Evolutionary conservation across 768 basidiomycete species (phyloP).

Genomic region (Mycena floridula): DNA sequence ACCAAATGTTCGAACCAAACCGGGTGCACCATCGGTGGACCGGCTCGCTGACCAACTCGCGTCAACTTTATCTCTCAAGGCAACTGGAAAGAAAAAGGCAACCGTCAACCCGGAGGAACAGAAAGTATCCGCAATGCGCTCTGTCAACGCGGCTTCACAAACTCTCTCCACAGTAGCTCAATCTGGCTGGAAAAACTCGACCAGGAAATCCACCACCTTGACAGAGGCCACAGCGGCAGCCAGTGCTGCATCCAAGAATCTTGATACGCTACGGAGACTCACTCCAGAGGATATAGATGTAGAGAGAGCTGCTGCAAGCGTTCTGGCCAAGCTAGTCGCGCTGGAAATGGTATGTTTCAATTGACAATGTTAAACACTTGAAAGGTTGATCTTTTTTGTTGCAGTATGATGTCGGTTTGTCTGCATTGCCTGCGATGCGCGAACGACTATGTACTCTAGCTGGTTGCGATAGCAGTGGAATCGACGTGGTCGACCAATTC

Average conservation of each 20-base stretch:
- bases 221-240: slow-evolving; percentile 26
- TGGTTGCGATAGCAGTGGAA: not conserved
- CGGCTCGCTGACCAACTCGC: slow-evolving; percentile 23
- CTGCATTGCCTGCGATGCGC: slow-evolving; percentile 40
- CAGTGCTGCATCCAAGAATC: slow-evolving; percentile 34
- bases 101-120: slow-evolving; percentile 26
- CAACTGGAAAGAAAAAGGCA: slow-evolving; percentile 22
- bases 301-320: slow-evolving; percentile 65
- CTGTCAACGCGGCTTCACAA: slow-evolving; percentile 59
- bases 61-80: slow-evolving; percentile 22
- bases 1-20: not conserved
- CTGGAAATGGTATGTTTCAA: slow-evolving; percentile 71
- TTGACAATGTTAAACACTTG: no score
- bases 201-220: slow-evolving; percentile 25
- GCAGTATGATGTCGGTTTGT: slow-evolving; percentile 51
- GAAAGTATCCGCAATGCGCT: slow-evolving; percentile 48
- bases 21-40: slow-evolving; percentile 8
- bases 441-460: slow-evolving; percentile 32
- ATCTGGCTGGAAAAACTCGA: slow-evolving; percentile 52
- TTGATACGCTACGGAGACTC: slow-evolving; percentile 40
- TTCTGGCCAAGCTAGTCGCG: slow-evolving; percentile 59
- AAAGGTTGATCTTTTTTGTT: no score
- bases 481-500: slow-evolving; percentile 4
- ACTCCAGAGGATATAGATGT: slow-evolving; percentile 51
- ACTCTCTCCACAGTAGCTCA: slow-evolving; percentile 44